Conservation (phyloP, 495 filamentous ascomycete genomes). For the Penicillium angulare region DNA sequence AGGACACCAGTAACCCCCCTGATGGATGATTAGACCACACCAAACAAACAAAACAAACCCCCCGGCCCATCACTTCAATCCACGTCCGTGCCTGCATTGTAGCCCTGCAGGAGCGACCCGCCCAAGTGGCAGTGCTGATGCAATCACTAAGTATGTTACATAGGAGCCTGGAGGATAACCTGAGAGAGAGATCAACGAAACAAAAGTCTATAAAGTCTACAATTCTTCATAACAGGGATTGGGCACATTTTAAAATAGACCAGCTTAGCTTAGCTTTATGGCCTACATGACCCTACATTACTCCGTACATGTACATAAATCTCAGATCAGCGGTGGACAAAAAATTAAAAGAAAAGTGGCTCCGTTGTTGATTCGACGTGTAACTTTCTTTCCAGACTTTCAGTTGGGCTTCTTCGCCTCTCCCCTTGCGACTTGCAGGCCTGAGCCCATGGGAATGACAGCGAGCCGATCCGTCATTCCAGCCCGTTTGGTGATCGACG, state of each 20-base stretch:
- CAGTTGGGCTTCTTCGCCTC: neutral
- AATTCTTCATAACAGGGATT: neutral
- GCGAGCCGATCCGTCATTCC: conserved; percentile 18
- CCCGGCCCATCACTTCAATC: neutral
- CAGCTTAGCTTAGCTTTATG: neutral
- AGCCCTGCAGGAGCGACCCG: conserved; percentile 20
- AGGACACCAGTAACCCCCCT: neutral
- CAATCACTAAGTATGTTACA: conserved; percentile 3
- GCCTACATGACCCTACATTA: too few species aligned
- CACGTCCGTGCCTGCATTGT: conserved; percentile 22
- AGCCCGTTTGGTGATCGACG: conserved; percentile 25
- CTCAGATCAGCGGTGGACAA: conserved; percentile 6
- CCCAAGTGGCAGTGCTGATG: conserved; percentile 14
- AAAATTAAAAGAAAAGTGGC: neutral
- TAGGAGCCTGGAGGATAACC: neutral
- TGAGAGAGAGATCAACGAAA: neutral
- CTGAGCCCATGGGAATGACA: conserved; percentile 14
- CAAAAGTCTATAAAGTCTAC: too few species aligned
- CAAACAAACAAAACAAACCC: neutral
- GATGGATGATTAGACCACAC: neutral
- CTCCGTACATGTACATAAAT: too few species aligned
- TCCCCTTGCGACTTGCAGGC: conserved; percentile 18
- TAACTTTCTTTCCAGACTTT: conserved; percentile 1
- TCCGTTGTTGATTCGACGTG: conserved; percentile 10
- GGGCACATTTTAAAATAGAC: conserved; percentile 8